Evolutionary conservation across 129 eudicot genomes (phyloP).

Genomic region (Tagetes erecta): DNA sequence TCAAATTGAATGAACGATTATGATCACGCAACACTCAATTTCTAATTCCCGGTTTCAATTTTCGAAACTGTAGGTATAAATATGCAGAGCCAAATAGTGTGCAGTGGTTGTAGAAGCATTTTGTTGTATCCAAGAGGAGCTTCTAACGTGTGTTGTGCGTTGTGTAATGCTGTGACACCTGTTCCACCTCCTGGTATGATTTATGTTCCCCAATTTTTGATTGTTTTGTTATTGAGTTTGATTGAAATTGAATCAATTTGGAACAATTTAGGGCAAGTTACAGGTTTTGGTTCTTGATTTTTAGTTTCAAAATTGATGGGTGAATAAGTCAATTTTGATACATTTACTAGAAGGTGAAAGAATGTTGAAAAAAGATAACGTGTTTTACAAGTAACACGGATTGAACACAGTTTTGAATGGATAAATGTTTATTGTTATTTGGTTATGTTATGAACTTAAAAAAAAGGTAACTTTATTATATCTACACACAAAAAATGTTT

Average conservation of each 20-base stretch:
- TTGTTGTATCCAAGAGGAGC: constrained; percentile 89
- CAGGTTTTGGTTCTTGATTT: not conserved
- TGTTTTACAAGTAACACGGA: constrained; percentile 21
- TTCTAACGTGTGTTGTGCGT: constrained; percentile 71
- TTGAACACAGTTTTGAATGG: constrained; percentile 3
- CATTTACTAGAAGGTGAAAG: constrained; percentile 1
- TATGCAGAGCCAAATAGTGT: constrained; percentile 85
- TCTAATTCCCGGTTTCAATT: not conserved
- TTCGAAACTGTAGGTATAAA: not conserved
- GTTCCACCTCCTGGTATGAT: constrained; percentile 70
- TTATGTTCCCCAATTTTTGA: not conserved
- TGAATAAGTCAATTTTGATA: constrained; percentile 24
- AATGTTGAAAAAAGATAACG: constrained; percentile 5
- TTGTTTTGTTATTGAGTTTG: not conserved
- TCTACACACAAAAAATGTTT: no score
- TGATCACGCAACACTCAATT: not conserved
- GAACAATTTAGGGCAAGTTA: not conserved
- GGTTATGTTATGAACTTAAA: not conserved
- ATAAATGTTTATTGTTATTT: not conserved
- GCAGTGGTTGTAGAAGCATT: constrained; percentile 78
- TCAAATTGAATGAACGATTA: constrained; percentile 2
- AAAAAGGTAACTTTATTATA: no score
- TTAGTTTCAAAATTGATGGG: not conserved
- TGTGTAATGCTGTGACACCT: constrained; percentile 70
- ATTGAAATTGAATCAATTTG: not conserved